Evolutionary conservation across 495 filamentous ascomycete genomes (phyloP).

Genomic region (Penicillium turbatum): DNA sequence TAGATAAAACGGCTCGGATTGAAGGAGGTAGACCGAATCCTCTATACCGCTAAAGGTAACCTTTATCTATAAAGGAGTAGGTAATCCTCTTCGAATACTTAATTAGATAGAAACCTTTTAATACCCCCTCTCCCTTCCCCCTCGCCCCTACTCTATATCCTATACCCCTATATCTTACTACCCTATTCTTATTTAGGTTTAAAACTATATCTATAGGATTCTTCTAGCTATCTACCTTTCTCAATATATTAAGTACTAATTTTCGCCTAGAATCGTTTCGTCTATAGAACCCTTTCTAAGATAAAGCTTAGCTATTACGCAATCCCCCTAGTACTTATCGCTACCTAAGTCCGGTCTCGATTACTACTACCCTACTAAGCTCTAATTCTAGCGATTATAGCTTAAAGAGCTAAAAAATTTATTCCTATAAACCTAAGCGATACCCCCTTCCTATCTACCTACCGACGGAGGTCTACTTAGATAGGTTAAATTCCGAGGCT

Average conservation of each 20-base stretch:
- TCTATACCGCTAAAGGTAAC: background rate
- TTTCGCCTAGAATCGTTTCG: constrained; percentile 17
- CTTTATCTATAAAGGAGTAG: background rate
- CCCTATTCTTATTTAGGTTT: background rate
- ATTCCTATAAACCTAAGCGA: background rate
- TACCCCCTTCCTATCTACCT: constrained; percentile 9
- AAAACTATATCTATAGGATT: background rate
- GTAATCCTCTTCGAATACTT: background rate
- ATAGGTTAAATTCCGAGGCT: background rate
- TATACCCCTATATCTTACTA: background rate
- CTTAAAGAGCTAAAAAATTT: background rate
- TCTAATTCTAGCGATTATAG: background rate
- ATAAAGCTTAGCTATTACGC: constrained; percentile 5
- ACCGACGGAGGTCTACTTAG: constrained; percentile 6
- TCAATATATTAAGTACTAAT: constrained; percentile 6
- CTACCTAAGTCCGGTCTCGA: constrained; percentile 13
- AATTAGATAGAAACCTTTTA: background rate
- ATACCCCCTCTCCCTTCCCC: background rate
- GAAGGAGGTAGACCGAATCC: background rate
- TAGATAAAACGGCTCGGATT: background rate
- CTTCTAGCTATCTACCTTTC: constrained; percentile 1
- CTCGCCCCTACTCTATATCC: background rate
- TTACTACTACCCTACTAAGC: constrained; percentile 6
- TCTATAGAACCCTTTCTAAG: constrained; percentile 14
- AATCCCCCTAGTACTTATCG: constrained; percentile 9